Conservation (phyloP, 164 flowering plant species). For the Pachysandra terminalis region DNA sequence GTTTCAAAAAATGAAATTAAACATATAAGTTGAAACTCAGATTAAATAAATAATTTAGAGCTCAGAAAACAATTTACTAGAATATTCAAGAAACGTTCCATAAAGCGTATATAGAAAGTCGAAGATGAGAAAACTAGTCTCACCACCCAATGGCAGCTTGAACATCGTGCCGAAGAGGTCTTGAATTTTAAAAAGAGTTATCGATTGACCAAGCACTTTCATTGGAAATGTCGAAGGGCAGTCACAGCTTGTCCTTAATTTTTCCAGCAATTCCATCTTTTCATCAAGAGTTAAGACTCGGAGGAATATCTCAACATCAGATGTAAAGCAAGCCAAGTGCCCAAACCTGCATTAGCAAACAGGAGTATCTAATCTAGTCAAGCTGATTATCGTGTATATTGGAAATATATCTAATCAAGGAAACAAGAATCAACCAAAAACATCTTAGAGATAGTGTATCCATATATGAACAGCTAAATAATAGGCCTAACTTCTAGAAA, state of each 20-base stretch:
- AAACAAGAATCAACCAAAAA: neutral
- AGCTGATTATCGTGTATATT: neutral
- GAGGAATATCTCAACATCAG: constrained; percentile 68
- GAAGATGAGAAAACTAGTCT: constrained; percentile 1
- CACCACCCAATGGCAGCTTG: constrained; percentile 51
- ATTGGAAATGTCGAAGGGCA: constrained; percentile 30
- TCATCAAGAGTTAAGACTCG: constrained; percentile 42
- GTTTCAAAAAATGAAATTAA: too few species aligned
- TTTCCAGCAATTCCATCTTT: constrained; percentile 40
- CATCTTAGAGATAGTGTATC: neutral
- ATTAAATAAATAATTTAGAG: neutral
- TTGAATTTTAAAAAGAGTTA: constrained; percentile 53
- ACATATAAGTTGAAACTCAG: too few species aligned
- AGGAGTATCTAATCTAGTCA: constrained; percentile 5
- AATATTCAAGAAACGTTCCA: neutral
- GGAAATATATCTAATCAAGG: neutral
- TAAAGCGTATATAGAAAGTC: neutral
- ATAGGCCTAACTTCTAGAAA: too few species aligned
- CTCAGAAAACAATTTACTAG: too few species aligned
- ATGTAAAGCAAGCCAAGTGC: constrained; percentile 68
- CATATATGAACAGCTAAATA: too few species aligned
- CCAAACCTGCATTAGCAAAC: constrained; percentile 61
- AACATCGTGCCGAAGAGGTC: constrained; percentile 43
- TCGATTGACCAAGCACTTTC: constrained; percentile 54
- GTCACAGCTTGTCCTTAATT: constrained; percentile 28